Conservation (phyloP, 108 stramenopile genomes). For the Phaeodactylum tricornutum region DNA sequence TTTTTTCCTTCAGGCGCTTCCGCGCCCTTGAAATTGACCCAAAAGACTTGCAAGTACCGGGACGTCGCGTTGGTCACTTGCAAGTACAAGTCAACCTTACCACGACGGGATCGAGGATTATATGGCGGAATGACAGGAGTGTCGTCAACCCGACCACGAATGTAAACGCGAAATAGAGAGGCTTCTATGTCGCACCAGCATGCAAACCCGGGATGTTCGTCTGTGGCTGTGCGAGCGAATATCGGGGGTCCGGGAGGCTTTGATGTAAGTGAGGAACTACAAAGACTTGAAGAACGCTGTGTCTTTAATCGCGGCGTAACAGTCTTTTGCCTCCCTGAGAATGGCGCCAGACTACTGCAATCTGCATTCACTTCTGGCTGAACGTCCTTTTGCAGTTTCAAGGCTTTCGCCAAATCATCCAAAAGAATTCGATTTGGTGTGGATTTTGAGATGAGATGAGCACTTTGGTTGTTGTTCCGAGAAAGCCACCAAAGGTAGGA, state of each 20-base stretch:
- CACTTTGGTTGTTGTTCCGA: too few relatives aligned
- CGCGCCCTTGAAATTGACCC: conserved; percentile 61
- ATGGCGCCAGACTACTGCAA: too few relatives aligned
- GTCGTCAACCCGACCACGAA: conserved; percentile 16
- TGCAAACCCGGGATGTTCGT: conserved; percentile 43
- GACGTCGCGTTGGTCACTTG: conserved; percentile 41
- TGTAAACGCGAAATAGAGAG: conserved; percentile 57
- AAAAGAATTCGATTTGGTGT: too few relatives aligned
- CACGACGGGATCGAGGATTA: conserved; percentile 60
- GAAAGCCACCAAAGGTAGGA: too few relatives aligned
- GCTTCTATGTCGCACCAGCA: conserved; percentile 52
- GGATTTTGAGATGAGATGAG: too few relatives aligned
- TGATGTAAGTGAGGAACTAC: too few relatives aligned
- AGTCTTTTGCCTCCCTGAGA: too few relatives aligned
- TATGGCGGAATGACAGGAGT: conserved; percentile 38
- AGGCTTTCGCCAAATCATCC: too few relatives aligned
- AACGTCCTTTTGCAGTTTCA: too few relatives aligned
- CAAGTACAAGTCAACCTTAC: conserved; percentile 33
- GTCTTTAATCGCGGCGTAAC: too few relatives aligned
- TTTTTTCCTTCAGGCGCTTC: conserved; percentile 46
- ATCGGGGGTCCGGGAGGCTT: background rate
- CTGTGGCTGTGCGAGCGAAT: conserved; percentile 1
- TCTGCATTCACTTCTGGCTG: too few relatives aligned
- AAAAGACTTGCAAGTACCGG: conserved; percentile 37
- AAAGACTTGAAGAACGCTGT: too few relatives aligned